These are phyloP conservation scores for Madurella fahalii DNA, from an alignment of 2,329 filamentous ascomycete species.

Conservation along the genomic window DNA sequence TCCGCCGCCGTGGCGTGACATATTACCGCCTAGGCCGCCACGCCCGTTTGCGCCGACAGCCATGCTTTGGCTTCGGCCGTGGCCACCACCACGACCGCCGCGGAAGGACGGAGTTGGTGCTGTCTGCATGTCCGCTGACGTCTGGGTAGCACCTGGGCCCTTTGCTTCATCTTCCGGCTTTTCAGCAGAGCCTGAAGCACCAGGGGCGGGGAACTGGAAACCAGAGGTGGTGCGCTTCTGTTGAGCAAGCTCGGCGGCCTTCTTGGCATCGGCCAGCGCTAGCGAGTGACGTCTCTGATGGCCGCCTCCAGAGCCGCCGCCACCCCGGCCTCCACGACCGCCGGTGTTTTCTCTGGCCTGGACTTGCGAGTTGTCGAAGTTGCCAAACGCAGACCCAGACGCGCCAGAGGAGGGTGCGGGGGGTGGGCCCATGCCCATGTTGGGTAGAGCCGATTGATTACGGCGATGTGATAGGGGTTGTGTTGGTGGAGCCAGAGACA, in stretches of 20 bases:
- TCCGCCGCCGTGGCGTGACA: constrained; percentile 71
- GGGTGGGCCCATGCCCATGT: constrained; percentile 67
- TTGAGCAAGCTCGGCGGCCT: constrained; percentile 92
- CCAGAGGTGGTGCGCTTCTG: constrained; percentile 91
- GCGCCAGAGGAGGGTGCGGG: constrained; percentile 90
- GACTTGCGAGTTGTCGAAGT: constrained; percentile 62
- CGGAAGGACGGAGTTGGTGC: constrained; percentile 43
- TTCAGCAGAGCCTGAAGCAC: constrained; percentile 56
- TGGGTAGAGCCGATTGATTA: constrained; percentile 95
- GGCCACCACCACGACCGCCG: constrained; percentile 54
- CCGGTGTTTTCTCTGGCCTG: constrained; percentile 64
- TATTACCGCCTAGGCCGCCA: constrained; percentile 60
- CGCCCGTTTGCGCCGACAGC: constrained; percentile 66
- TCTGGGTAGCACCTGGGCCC: constrained; percentile 25
- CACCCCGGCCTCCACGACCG: constrained; percentile 69
- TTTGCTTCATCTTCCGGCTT: constrained; percentile 54
- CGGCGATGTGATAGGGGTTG: constrained; percentile 87
- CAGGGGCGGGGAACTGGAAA: constrained; percentile 88
- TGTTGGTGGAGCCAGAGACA: constrained; percentile 69
- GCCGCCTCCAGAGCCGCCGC: constrained; percentile 64
- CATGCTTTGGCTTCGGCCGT: constrained; percentile 88
- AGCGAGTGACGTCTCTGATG: constrained; percentile 94
- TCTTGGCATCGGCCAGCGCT: constrained; percentile 92
- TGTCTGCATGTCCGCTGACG: constrained; percentile 36
- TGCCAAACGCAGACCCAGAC: constrained; percentile 72